Evolutionary conservation across 345 rosid species (phyloP).

Genomic region (Balakata baccata): DNA sequence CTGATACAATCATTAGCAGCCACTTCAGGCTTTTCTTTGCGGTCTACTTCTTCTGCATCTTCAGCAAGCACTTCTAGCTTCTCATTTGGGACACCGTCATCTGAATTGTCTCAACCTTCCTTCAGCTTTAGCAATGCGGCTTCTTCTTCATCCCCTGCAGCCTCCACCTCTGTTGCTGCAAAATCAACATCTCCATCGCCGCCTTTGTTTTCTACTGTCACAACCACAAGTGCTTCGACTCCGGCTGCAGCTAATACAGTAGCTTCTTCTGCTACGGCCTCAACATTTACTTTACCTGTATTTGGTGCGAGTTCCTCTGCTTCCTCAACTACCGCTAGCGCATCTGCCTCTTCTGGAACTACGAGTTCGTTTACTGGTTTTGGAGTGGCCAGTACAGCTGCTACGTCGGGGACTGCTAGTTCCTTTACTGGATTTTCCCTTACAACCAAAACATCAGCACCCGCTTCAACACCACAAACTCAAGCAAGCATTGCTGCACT

Average conservation of each 20-base stretch:
- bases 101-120: conserved; percentile 47
- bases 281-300: conserved; percentile 44
- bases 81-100: conserved; percentile 41
- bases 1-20: conserved; percentile 18
- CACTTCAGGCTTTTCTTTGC: neutral
- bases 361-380: conserved; percentile 51
- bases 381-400: conserved; percentile 43
- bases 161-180: conserved; percentile 27
- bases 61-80: conserved; percentile 37
- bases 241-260: conserved; percentile 20
- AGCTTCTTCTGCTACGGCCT: conserved; percentile 44
- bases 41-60: conserved; percentile 14
- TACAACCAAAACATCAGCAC: conserved; percentile 40
- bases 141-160: conserved; percentile 38
- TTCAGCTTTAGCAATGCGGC: conserved; percentile 40
- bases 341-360: conserved; percentile 35
- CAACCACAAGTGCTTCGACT: conserved; percentile 25
- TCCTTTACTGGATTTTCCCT: conserved; percentile 67
- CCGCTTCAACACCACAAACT: conserved; percentile 50
- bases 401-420: conserved; percentile 45
- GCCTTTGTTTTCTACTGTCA: conserved; percentile 54
- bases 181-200: conserved; percentile 37
- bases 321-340: conserved; percentile 31
- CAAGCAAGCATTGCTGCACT: conserved; percentile 43
- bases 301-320: conserved; percentile 37